Percentiles rank a stretch among this genome's conserved stretches.
Conservation (phyloP, 306 rosid genomes). For the Alnus glutinosa region DNA sequence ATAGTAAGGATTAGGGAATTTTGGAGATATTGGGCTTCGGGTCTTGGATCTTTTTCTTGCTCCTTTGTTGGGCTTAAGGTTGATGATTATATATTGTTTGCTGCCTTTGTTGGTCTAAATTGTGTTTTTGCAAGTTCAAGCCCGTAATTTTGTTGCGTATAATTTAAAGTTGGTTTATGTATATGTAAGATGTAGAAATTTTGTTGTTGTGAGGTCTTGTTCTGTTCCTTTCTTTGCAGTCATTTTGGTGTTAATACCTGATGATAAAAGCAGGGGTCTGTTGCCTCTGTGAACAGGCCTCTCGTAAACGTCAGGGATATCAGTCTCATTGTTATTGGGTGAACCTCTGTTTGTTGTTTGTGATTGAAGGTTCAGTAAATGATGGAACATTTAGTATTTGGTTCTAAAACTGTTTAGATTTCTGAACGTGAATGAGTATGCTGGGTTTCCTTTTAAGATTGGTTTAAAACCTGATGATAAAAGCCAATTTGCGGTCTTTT, state of each 20-base stretch:
- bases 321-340: slow-evolving; percentile 62
- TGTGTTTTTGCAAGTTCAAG: too few relatives aligned
- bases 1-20: too few relatives aligned
- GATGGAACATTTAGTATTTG: slow-evolving; percentile 37
- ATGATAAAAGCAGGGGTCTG: slow-evolving; percentile 49
- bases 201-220: neutral
- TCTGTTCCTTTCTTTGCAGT: neutral
- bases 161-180: neutral
- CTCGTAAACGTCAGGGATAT: slow-evolving; percentile 59
- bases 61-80: too few relatives aligned
- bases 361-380: slow-evolving; percentile 72
- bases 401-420: neutral
- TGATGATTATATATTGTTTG: neutral
- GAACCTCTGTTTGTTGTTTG: slow-evolving; percentile 50
- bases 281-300: slow-evolving; percentile 47
- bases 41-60: too few relatives aligned
- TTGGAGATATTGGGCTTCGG: too few relatives aligned
- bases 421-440: neutral
- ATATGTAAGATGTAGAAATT: too few relatives aligned
- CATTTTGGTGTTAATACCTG: slow-evolving; percentile 24
- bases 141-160: neutral
- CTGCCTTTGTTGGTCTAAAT: neutral
- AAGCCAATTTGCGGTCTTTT: too few relatives aligned
- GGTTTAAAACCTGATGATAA: too few relatives aligned
- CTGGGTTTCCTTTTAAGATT: neutral